Evolutionary conservation across 441 rosid genomes (phyloP).

Genomic region (Theobroma grandiflorum): DNA sequence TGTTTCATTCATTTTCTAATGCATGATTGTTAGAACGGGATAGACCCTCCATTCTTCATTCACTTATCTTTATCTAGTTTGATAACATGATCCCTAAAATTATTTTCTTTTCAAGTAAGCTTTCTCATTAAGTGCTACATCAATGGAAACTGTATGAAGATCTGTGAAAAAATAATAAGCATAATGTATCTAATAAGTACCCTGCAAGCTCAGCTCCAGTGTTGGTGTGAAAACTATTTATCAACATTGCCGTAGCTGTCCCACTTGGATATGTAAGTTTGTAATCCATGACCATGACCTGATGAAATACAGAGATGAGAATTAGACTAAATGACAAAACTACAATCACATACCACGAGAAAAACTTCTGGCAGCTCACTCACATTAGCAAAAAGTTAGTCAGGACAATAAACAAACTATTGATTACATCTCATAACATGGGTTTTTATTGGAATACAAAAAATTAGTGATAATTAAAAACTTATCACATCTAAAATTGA

Average conservation of each 20-base stretch:
- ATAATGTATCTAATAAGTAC: constrained; percentile 41
- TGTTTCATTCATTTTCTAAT: neutral
- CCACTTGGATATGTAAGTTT: constrained; percentile 97
- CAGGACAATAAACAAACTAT: neutral
- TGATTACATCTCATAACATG: constrained; percentile 13
- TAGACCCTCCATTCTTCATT: neutral
- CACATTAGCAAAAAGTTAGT: neutral
- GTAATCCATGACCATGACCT: constrained; percentile 92
- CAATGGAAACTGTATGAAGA: constrained; percentile 14
- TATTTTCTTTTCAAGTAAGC: neutral
- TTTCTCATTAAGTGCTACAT: neutral
- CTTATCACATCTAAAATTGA: neutral
- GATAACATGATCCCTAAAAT: neutral
- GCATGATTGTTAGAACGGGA: neutral
- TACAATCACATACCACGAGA: neutral
- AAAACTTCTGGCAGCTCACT: neutral
- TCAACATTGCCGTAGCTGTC: constrained; percentile 93
- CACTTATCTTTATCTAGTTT: neutral
- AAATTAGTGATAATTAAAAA: neutral
- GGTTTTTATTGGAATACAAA: neutral
- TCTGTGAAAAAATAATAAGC: neutral
- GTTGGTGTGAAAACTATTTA: constrained; percentile 90
- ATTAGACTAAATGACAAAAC: neutral
- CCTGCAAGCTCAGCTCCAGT: constrained; percentile 91
- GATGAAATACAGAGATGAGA: constrained; percentile 14